Percentiles rank a stretch among this genome's conserved stretches.
Conservation (phyloP, 169 alveolate species). For the Plasmodium reichenowi region DNA sequence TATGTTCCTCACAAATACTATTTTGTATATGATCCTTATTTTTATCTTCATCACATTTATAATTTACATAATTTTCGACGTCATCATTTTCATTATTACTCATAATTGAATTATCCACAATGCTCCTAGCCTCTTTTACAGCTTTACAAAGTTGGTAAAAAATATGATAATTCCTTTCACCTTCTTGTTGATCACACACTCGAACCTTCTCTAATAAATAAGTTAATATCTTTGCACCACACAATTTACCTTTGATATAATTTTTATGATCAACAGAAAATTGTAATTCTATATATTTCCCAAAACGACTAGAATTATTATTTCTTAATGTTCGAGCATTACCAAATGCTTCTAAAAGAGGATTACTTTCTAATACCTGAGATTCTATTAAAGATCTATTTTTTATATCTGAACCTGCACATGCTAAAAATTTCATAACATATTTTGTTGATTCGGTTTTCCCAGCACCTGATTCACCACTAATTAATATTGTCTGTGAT, state of each 20-base stretch:
- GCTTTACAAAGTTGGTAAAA: conserved; percentile 96
- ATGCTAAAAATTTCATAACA: conserved; percentile 95
- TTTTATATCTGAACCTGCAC: conserved; percentile 87
- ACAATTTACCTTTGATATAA: conserved; percentile 87
- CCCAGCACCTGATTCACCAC: conserved; percentile 99
- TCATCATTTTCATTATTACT: background rate
- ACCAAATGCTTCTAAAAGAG: conserved; percentile 99
- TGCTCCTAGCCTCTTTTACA: conserved; percentile 71
- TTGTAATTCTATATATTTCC: conserved; percentile 98
- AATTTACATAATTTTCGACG: no score
- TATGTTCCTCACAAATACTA: background rate
- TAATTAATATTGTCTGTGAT: conserved; percentile 95
- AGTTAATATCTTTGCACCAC: conserved; percentile 97
- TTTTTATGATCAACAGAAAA: conserved; percentile 75
- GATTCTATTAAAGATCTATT: conserved; percentile 85
- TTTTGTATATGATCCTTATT: background rate
- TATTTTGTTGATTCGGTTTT: conserved; percentile 99
- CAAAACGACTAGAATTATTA: conserved; percentile 97
- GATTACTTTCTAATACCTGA: conserved; percentile 97
- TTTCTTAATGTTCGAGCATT: conserved; percentile 98
- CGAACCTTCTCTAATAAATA: conserved; percentile 98
- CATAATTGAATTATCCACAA: background rate
- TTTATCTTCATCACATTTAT: background rate
- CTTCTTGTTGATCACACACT: conserved; percentile 94
- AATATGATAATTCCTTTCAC: conserved; percentile 97